Evolutionary conservation across 164 flowering plant species (phyloP), one percentile per base, ranked within the genome.

Genomic region (Magnolia changhungtana): DNA sequence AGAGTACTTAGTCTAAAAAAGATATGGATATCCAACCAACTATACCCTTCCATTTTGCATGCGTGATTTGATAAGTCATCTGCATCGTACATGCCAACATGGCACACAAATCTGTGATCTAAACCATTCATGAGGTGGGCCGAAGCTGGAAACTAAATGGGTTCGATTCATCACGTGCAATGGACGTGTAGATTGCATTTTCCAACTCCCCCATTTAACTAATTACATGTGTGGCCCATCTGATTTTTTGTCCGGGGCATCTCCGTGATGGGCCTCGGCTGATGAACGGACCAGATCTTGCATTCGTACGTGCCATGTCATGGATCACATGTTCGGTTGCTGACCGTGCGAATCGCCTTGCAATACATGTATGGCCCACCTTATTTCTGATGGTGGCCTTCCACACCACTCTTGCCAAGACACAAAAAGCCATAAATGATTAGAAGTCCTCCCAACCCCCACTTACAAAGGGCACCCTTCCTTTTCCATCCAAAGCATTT

Each of bases 341-440:
- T 37, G 6, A 37, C 7, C 7, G 45, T 37, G 45, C 7, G 45
- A 37, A 37, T 37, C 45, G 7, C 45, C 61, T 55, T 55, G 45
- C 7, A 37, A 5, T 0, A 55, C 0, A 55, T 16, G 61, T 16
- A 10, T 55, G 61, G 61, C 61, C 61, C 61, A 55, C 61, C 45
- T 37, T 7, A 7, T 55, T 55, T 55, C 61, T 10, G 61, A 55
- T 55, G 13, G 61, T 55, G 49, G 16, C 9, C 49, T 29, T 67
- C n/a, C 50, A 67, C 50, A 67, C 71, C 11, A 67, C 18, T 67
- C 71, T 27, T 67, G 71, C 50, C 71, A 67, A 67, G 71, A 31
- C 23, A 67, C 50, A 11, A 67, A 31, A 67, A 67, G 37, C 71
- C 71, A 31, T 67, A 18, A 67, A 31, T 27, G 71, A 67, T 67